Evolutionary conservation across 1,284 basidiomycete species (phyloP), one percentile per base, ranked within the genome.

Genomic region (Sanghuangporus baumii): DNA sequence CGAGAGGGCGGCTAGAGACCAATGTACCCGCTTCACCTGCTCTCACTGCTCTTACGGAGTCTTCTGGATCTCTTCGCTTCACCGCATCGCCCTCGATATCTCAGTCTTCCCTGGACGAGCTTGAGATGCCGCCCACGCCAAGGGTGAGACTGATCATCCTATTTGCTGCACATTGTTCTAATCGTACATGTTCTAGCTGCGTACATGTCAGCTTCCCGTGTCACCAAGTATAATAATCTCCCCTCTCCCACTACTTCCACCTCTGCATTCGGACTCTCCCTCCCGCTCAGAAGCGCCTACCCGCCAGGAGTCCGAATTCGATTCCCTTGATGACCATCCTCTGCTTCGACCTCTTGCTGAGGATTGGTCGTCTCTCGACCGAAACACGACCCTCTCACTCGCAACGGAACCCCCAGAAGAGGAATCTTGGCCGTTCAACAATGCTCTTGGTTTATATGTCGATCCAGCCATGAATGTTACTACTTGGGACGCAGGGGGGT

Each of bases 381-480:
- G 31, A 23, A 51, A 8, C 20, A 31, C 59, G 6, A 34, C 38
- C 1, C 23, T 55, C n/a, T 47, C 59, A 6, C 23, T 55, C 16
- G 26, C n/a, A 16, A 14, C 38, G 14, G 31, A 55, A 31, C 37
- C 38, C 16, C 26, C 37, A 16, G 41, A 55, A 12, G 26, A 55
- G 5, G 37, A 43, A 18, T 3, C 12, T 12, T 43, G 34, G 59
- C 40, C 38, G 12, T 48, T 34, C 8, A 23, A 16, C 23, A 60
- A 60, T 34, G 50, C 51, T 4, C 59, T 60, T 11, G 51, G 51
- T 6, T 37, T 60, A 18, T 55, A 55, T n/a, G 18, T 60, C 23
- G 23, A 50, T 26, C 37, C 59, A n/a, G 38, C 8, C 8, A 40
- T 37, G 16, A n/a, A 54, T 18, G 51, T 36, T 6, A 18, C 41